Evolutionary conservation across 2,329 filamentous ascomycete species (phyloP), one percentile per base, ranked within the genome.

Genomic region (Fusarium setosum): DNA sequence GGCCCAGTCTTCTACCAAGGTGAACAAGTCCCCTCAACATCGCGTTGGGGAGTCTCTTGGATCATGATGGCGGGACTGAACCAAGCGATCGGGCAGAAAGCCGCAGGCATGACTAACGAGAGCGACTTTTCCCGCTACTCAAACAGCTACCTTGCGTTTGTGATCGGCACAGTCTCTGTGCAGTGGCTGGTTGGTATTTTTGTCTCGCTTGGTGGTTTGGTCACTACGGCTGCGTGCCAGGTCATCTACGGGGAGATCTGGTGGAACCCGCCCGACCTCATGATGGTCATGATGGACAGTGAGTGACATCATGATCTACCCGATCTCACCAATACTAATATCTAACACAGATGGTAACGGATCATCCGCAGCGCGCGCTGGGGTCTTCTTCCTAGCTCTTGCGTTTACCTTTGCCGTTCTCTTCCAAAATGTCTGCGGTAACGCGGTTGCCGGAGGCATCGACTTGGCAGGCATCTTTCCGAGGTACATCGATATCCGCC

Each of bases 1-100:
- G 82, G 82, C 24, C 65, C 81, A 4, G 74, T 85, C 4, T 80
- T 83, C 69, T 73, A 72, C 26, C 61, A 73, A 4, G 71, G 71
- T 13, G 52, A 67, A 1, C 48, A 57, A 4, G 60, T 69, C 4
- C 52, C 67, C 5, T 49, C 58, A 2, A 68, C 68, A 1, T 62
- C 67, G 12, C 57, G 61, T 17, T 69, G 63, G 42, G 54, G 60
- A 37, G 51, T 63, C 13, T 56, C 58, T 31, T 75, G 73, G 72
- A 57, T 70, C 20, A 72, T 73, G 65, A 66, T 72, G 29, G 70
- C 72, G 21, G 72, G 61, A 18, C 65, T 74, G 37, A 74, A 70
- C 58, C 64, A 69, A 26, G 67, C 69, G 3, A 70, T 74, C n/a
- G 73, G 72, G 5, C 56, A 60, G 38, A 75, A 71, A 21, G 70